Conservation (phyloP, 164 flowering plant genomes). For the Liriodendron chinense region DNA sequence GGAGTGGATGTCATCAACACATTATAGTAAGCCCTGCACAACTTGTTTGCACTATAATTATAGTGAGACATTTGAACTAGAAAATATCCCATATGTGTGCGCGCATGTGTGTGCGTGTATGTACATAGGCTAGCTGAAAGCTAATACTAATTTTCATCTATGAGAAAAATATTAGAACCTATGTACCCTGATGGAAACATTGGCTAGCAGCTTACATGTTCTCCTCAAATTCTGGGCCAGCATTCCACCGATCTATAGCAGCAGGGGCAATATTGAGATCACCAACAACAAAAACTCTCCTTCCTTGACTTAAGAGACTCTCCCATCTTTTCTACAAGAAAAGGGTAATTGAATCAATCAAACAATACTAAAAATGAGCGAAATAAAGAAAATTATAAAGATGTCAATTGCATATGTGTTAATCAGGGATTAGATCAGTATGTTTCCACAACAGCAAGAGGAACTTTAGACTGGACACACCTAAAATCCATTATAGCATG, state of each 20-base stretch:
- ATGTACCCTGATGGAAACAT: not conserved
- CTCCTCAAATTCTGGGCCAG: slow-evolving; percentile 88
- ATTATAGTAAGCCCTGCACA: too few species aligned
- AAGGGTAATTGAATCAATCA: slow-evolving; percentile 8
- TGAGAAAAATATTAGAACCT: not conserved
- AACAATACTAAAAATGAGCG: slow-evolving; percentile 2
- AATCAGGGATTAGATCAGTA: not conserved
- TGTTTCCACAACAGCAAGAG: not conserved
- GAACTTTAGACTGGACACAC: not conserved
- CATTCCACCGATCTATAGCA: slow-evolving; percentile 83
- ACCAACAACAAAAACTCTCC: slow-evolving; percentile 82
- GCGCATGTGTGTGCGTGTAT: not conserved
- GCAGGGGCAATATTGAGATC: slow-evolving; percentile 95
- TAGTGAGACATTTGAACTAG: not conserved
- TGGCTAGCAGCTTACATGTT: slow-evolving; percentile 57
- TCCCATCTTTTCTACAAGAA: slow-evolving; percentile 95
- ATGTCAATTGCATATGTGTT: not conserved
- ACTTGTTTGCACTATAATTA: too few species aligned
- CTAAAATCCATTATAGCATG: too few species aligned
- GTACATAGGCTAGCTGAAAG: not conserved
- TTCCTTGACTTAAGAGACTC: slow-evolving; percentile 53
- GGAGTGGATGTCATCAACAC: too few species aligned
- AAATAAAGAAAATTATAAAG: not conserved
- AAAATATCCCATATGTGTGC: not conserved
- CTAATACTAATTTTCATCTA: not conserved